Conservation (phyloP, 495 filamentous ascomycete genomes). For the Chaetomidium leptoderma region DNA sequence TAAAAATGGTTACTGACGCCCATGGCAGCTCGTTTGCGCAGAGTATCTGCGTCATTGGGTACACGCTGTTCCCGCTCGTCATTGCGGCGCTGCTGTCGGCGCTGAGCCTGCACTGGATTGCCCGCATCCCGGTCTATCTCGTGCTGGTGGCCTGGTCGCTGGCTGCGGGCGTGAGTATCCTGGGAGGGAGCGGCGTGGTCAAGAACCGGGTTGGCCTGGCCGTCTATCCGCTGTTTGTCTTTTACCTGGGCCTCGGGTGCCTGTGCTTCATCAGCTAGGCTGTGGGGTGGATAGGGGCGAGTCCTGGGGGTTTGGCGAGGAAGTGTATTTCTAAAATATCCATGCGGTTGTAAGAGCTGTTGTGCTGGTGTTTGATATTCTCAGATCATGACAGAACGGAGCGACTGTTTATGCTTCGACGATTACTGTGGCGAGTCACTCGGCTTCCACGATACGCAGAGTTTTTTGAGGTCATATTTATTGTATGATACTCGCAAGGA, state of each 20-base stretch:
- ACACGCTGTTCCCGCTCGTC: slow-evolving; percentile 97
- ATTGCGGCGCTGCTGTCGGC: slow-evolving; percentile 88
- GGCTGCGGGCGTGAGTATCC: slow-evolving; percentile 90
- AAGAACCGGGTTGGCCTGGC: slow-evolving; percentile 92
- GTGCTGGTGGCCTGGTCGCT: slow-evolving; percentile 86
- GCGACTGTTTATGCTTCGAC: too few relatives aligned
- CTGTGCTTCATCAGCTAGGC: slow-evolving; percentile 92
- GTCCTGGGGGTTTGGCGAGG: not conserved
- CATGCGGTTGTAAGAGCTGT: not conserved
- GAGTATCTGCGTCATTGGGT: slow-evolving; percentile 94
- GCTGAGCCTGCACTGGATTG: slow-evolving; percentile 66
- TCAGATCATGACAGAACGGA: too few relatives aligned
- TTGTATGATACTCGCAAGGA: not conserved
- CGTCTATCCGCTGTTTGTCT: slow-evolving; percentile 93
- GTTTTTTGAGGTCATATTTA: not conserved
- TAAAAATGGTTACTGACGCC: not conserved
- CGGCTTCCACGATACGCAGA: too few relatives aligned
- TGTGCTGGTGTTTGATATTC: not conserved
- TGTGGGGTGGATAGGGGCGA: not conserved
- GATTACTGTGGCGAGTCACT: too few relatives aligned
- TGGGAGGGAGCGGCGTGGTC: slow-evolving; percentile 90
- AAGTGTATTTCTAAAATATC: slow-evolving; percentile 24
- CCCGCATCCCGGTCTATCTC: slow-evolving; percentile 83
- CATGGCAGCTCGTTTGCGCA: slow-evolving; percentile 87
- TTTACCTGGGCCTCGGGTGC: slow-evolving; percentile 88